Evolutionary conservation across 2,329 filamentous ascomycete species (phyloP).

Genomic region (Pyrenochaeta sp.): DNA sequence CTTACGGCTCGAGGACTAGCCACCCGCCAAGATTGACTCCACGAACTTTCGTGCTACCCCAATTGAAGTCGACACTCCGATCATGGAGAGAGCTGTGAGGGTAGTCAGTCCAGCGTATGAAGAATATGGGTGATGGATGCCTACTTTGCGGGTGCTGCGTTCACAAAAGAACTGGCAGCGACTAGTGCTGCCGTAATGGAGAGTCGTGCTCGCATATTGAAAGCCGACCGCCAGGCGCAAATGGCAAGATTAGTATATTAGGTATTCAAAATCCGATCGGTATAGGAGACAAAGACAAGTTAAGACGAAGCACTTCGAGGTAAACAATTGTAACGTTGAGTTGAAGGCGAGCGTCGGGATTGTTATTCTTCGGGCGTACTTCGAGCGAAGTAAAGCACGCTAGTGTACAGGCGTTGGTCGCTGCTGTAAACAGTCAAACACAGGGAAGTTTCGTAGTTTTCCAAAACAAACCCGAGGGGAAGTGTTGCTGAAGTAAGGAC

Average conservation of each 20-base stretch:
- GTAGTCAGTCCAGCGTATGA: neutral
- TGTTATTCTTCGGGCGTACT: neutral
- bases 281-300: neutral
- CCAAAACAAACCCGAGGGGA: neutral
- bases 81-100: slow-evolving; percentile 9
- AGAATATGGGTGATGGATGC: neutral
- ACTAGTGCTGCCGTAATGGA: slow-evolving; percentile 21
- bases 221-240: neutral
- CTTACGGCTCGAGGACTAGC: slow-evolving; percentile 45
- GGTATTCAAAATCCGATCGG: neutral
- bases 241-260: neutral
- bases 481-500: neutral
- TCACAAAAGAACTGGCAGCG: slow-evolving; percentile 13
- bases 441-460: neutral
- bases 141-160: slow-evolving; percentile 29
- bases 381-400: neutral
- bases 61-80: slow-evolving; percentile 44
- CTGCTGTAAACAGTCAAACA: neutral
- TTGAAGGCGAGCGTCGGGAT: neutral
- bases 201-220: slow-evolving; percentile 16
- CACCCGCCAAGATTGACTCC: slow-evolving; percentile 48
- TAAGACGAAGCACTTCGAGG: neutral
- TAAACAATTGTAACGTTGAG: slow-evolving; percentile 4
- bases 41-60: slow-evolving; percentile 54
- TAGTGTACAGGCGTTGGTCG: neutral